A percentile compares a stretch with the other conserved stretches of the same genome.
Evolutionary conservation across 768 basidiomycete genomes (phyloP).

Genomic region (Epithele typhae): DNA sequence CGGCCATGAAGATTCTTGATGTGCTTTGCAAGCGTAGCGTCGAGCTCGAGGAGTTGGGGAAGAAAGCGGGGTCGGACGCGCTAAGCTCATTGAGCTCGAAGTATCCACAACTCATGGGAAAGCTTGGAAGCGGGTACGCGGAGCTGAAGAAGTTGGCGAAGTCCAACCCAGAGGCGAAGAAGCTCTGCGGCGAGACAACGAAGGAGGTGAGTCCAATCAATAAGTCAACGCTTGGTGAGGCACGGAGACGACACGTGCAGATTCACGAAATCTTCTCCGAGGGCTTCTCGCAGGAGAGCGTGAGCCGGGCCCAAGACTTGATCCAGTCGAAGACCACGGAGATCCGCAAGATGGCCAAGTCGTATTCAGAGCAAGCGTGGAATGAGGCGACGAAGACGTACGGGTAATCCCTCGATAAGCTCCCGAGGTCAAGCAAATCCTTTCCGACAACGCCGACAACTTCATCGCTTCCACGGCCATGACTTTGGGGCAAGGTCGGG

Average conservation of each 20-base stretch:
- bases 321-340: conserved; percentile 24
- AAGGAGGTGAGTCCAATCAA: conserved; percentile 11
- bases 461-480: too few species aligned
- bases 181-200: conserved; percentile 24
- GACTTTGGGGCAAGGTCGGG: conserved; percentile 9
- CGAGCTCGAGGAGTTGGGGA: conserved; percentile 27
- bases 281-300: conserved; percentile 23
- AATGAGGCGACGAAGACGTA: conserved; percentile 21
- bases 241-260: too few species aligned
- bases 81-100: conserved; percentile 22
- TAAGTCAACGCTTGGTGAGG: too few species aligned
- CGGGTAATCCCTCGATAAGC: conserved; percentile 24
- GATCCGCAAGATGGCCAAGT: conserved; percentile 22
- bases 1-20: conserved; percentile 24
- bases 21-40: conserved; percentile 22
- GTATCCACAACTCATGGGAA: conserved; percentile 27
- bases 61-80: conserved; percentile 26
- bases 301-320: conserved; percentile 21
- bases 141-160: conserved; percentile 25
- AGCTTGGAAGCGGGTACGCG: conserved; percentile 27
- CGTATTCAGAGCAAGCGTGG: conserved; percentile 24
- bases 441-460: conserved; percentile 23
- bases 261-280: conserved; percentile 20
- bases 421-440: conserved; percentile 25
- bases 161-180: conserved; percentile 28